phyloP scores from a whole-genome alignment of 1,284 basidiomycete genomes.

The Ceratobasidium sp. region DNA sequence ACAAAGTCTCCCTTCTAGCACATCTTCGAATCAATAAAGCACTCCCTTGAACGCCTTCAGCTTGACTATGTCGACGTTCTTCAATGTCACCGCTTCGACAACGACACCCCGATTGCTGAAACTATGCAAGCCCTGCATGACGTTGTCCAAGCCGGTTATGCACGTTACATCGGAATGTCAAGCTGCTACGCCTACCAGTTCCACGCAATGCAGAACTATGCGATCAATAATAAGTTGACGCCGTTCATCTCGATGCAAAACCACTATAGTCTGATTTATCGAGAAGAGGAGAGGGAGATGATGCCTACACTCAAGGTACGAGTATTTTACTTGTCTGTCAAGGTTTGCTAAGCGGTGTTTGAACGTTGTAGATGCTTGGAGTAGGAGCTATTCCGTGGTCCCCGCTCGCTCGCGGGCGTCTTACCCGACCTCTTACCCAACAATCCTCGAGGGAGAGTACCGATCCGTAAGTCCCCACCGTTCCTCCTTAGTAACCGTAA shows the following conservation, averaged over 20 bases:
- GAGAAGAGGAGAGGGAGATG: conserved; percentile 57
- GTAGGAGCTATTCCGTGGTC: conserved; percentile 48
- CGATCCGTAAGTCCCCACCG: conserved; percentile 21
- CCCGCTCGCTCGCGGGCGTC: conserved; percentile 44
- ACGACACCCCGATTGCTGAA: conserved; percentile 59
- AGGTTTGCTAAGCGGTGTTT: conserved; percentile 38
- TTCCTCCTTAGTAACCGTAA: background rate
- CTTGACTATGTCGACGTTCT: conserved; percentile 58
- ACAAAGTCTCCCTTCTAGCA: conserved; percentile 51
- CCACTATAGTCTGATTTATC: conserved; percentile 51
- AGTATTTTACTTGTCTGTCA: conserved; percentile 31
- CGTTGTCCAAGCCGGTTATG: conserved; percentile 59
- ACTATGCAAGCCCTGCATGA: conserved; percentile 66
- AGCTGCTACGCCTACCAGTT: conserved; percentile 51
- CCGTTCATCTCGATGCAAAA: conserved; percentile 64
- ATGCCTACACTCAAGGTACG: conserved; percentile 50
- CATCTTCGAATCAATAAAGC: conserved; percentile 52
- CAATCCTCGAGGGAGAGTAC: conserved; percentile 28
- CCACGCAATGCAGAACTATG: conserved; percentile 56
- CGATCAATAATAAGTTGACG: conserved; percentile 58
- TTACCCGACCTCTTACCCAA: conserved; percentile 36
- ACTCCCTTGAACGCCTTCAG: too few relatives aligned
- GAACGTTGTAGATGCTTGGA: conserved; percentile 35
- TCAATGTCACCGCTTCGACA: conserved; percentile 60
- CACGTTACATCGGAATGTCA: conserved; percentile 62